A percentile compares a stretch with the other conserved stretches of the same genome.
Evolutionary conservation across 306 rosid genomes (phyloP).

Genomic region (Vigna angularis): DNA sequence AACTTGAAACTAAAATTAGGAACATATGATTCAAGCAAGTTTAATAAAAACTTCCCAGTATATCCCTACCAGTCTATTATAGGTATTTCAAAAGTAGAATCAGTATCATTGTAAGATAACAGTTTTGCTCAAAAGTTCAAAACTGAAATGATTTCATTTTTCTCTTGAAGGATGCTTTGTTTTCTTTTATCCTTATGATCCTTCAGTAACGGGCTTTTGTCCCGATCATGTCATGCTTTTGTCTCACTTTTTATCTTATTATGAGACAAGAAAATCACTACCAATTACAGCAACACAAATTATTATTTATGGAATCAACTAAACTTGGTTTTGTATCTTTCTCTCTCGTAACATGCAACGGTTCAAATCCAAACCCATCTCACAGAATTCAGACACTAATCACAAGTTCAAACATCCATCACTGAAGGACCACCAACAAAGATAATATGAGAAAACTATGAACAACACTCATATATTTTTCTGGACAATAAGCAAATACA

Average conservation of each 20-base stretch:
- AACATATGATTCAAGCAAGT: slow-evolving; percentile 27
- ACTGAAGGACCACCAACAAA: slow-evolving; percentile 3
- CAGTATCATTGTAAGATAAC: slow-evolving; percentile 3
- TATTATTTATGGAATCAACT: background rate
- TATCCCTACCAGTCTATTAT: slow-evolving; percentile 5
- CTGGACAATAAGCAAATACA: background rate
- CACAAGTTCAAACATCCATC: slow-evolving; percentile 32
- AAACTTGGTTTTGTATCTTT: background rate
- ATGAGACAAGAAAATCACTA: background rate
- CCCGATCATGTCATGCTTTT: background rate
- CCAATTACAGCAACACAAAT: background rate
- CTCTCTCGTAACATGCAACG: background rate
- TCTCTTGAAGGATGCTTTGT: background rate
- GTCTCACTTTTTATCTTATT: background rate
- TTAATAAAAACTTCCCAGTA: slow-evolving; percentile 25
- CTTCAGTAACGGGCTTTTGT: slow-evolving; percentile 7
- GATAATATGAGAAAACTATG: slow-evolving; percentile 16
- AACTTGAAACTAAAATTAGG: slow-evolving; percentile 22
- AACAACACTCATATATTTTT: background rate
- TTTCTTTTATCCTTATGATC: slow-evolving; percentile 1
- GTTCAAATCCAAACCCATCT: background rate
- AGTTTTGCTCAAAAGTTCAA: slow-evolving; percentile 16
- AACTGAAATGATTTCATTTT: slow-evolving; percentile 1
- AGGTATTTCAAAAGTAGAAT: slow-evolving; percentile 29
- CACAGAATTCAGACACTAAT: slow-evolving; percentile 7